These are phyloP conservation scores for Phytophthora sansomeana DNA, from an alignment of 352 stramenopile species.

Conservation along the genomic window DNA sequence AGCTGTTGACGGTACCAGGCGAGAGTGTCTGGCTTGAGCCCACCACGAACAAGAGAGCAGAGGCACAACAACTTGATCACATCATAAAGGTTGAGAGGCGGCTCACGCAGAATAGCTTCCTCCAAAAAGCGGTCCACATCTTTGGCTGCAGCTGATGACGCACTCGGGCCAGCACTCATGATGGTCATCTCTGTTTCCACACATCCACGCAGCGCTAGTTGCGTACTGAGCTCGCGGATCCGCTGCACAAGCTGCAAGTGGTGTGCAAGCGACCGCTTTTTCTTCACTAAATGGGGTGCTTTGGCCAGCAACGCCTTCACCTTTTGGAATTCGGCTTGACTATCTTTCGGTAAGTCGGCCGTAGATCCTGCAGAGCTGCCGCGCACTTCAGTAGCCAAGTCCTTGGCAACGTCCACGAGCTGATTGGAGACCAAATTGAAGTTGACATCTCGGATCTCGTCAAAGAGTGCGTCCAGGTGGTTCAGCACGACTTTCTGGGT, in stretches of 20 bases:
- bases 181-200: slow-evolving; percentile 88
- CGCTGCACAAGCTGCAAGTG: slow-evolving; percentile 73
- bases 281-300: slow-evolving; percentile 77
- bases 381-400: slow-evolving; percentile 60
- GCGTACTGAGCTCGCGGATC: slow-evolving; percentile 66
- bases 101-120: slow-evolving; percentile 72
- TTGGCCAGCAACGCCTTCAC: slow-evolving; percentile 63
- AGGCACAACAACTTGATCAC: slow-evolving; percentile 83
- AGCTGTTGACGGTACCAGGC: slow-evolving; percentile 78
- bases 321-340: slow-evolving; percentile 47
- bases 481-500: slow-evolving; percentile 73
- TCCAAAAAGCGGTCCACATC: slow-evolving; percentile 77
- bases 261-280: slow-evolving; percentile 70
- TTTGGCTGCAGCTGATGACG: slow-evolving; percentile 46
- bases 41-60: slow-evolving; percentile 72
- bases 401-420: slow-evolving; percentile 59
- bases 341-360: slow-evolving; percentile 28
- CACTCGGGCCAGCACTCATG: slow-evolving; percentile 63
- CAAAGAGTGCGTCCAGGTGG: slow-evolving; percentile 73
- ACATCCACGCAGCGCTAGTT: slow-evolving; percentile 65
- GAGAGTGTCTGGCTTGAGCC: slow-evolving; percentile 64
- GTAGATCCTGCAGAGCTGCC: slow-evolving; percentile 26
- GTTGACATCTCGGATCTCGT: slow-evolving; percentile 79
- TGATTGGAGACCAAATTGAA: slow-evolving; percentile 73
- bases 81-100: slow-evolving; percentile 73